Evolutionary conservation across 164 flowering plant genomes (phyloP), one percentile per base, ranked within the genome.

Genomic region (Brasenia schreberi): DNA sequence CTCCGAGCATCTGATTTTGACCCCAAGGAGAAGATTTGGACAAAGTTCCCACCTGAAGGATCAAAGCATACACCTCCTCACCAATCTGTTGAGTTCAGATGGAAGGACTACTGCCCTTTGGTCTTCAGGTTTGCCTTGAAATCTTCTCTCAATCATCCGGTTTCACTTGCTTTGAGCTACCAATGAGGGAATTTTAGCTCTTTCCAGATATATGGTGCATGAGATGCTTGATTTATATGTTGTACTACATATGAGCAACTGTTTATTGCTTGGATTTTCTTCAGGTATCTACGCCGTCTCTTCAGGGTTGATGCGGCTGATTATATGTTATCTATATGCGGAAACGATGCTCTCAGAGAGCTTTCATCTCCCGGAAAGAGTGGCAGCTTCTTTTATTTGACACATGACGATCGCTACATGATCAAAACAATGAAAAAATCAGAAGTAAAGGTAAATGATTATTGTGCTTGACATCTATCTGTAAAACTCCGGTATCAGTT

Each of bases 321-420:
- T 76, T 91, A 94, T 80, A 94, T 94, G 99, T 12, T 94, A 66
- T 89, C 97, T 0, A 82, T 94, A 58, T 91, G 97, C 72, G 97
- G 96, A 10, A 83, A 84, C 65, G 96, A 91, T 74, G 97, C 96
- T 18, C 96, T 91, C 59, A 75, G 95, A 49, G 99, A 94, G 79
- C 87, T 91, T 43, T 89, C 95, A 5, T 91, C 99, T 42, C 96
- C 96, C 6, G 99, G 99, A 14, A 94, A 94, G 71, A 89, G 97
- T 77, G 97, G 97, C 67, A 91, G 90, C 77, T 87, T 91, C 78
- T 91, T 91, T 68, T 91, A 88, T 80, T 70, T 91, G 65, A 87
- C 96, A 19, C 69, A 85, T 67, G 97, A 90, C 78, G 97, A 90
- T 61, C 78, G 80, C 27, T 90, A 89, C 77, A 87, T 88, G 90